A percentile compares a stretch with the other conserved stretches of the same genome.
phyloP scores from a whole-genome alignment of 2,329 filamentous ascomycete species.

The Aspergillus brasiliensis region DNA sequence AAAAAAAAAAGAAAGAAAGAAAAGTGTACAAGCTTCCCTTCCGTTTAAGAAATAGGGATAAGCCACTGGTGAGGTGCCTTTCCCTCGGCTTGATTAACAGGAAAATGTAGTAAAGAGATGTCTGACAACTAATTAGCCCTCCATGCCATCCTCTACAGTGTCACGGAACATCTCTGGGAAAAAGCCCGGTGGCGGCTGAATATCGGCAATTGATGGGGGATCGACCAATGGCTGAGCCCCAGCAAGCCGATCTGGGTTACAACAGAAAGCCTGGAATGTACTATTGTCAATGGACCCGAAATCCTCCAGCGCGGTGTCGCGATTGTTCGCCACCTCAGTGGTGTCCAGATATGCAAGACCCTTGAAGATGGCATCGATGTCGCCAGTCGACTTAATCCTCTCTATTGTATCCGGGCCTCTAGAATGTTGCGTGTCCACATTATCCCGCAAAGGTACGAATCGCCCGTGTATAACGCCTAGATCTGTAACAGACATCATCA shows the following conservation, averaged over 20 bases:
- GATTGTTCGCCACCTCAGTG: conserved; percentile 46
- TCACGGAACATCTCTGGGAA: conserved; percentile 45
- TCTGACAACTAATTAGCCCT: conserved; percentile 18
- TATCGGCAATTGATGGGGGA: conserved; percentile 44
- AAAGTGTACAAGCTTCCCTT: neutral
- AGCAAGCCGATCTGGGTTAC: conserved; percentile 46
- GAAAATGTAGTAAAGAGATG: neutral
- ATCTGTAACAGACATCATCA: conserved; percentile 18
- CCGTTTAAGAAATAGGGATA: neutral
- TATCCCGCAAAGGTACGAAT: conserved; percentile 13
- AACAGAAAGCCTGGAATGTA: conserved; percentile 49
- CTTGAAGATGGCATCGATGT: conserved; percentile 49
- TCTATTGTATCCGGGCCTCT: conserved; percentile 8
- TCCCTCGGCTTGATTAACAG: neutral
- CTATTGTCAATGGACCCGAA: conserved; percentile 49
- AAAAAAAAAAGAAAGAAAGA: no score
- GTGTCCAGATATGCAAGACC: conserved; percentile 50
- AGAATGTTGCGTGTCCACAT: no score
- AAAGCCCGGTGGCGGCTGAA: conserved; percentile 47
- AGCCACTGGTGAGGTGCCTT: neutral
- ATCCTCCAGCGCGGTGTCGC: conserved; percentile 45
- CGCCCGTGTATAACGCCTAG: conserved; percentile 18
- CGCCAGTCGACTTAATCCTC: conserved; percentile 19
- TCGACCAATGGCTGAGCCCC: conserved; percentile 40
- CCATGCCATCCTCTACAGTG: conserved; percentile 22